Base-by-base conservation (phyloP, 2,329 filamentous ascomycete genomes). In the Aspergillus proliferans region DNA sequence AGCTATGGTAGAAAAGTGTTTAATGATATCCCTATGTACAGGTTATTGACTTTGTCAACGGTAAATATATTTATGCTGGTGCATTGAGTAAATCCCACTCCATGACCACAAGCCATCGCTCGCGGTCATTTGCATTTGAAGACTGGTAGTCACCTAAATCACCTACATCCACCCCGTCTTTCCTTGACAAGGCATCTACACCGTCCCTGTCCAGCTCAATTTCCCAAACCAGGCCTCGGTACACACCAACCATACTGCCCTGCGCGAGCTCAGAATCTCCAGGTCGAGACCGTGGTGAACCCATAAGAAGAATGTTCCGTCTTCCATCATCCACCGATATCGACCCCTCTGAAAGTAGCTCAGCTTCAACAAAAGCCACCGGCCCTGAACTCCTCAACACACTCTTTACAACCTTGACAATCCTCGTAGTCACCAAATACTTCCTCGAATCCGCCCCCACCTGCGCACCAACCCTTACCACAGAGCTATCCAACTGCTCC, bases 61-160 rank as follows among this genome's bases (percentile, higher is more conserved):
- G 10, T 12, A 30, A 12, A 30, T 42, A 42, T 42, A 12, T 6
- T 18, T 42, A 42, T 19, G n/a, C 5, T 26, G 28, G 14, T 12
- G 15, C 33, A 46, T 18, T 45, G 26, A 65, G 24, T n/a, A 71
- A 40, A 50, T 71, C 67, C 70, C 70, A 73, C 51, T 72, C 67
- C 58, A 69, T 62, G 19, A 60, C 63, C 19, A 72, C 61, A 12
- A 67, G 52, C 67, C 70, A 72, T 22, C 49, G 58, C 24, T 59
- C 56, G 6, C 19, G 7, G 38, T 40, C 38, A 18, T 40, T 14
- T 14, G 18, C 5, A 40, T 2, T 22, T 40, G 38, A 22, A 10
- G 38, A 10, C 9, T 22, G 38, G 18, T 4, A 19, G 18, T 21
- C 18, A 22, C 6, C 9, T 10, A 22, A 5, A 10, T 21, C 4